Base-by-base conservation (phyloP, 331 rosid species). In the Rosa hybrid region DNA sequence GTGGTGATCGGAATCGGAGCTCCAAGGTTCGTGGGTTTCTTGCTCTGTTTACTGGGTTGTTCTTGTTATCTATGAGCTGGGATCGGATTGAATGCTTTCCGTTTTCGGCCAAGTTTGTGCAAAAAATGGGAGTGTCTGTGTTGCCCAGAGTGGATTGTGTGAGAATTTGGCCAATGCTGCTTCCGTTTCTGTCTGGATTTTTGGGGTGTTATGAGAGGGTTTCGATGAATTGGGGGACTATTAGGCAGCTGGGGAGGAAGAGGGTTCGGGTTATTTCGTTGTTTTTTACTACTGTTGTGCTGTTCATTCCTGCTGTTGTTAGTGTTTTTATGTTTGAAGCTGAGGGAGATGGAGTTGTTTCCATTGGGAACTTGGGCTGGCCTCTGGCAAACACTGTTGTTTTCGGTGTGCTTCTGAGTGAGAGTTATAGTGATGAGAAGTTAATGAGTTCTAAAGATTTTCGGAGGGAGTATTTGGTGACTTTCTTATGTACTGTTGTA, bases 31-130 rank as follows among this genome's bases (percentile, higher is more conserved):
- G 98, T 4, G 98, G 98, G 9, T 87, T 91, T 78, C 79, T 88
- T 13, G 85, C 83, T 11, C 48, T 94, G 79, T 75, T 81, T 77
- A 14, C 77, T 1, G 98, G 98, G 7, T 71, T 92, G 72, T 86
- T 89, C 75, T 59, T 92, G 72, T 77, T 92, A 76, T 90, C 96
- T 16, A 14, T 92, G 53, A 93, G 98, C 27, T 92, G 98, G 98
- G 98, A 94, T 79, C 87, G 91, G 8, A 68, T 84, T 54, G 92
- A 90, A 30, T 92, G 98, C 76, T 92, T 92, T 60, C 98, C 97
- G 0, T 88, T 94, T 14, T 76, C 91, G 44, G 81, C 82, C 42
- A 83, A 82, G 45, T 82, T 68, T 74, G 69, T 80, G 78, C 86
- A 74, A 18, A 85, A 84, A 67, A 79, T 74, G 76, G 81, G 85